A percentile compares a stretch with the other conserved stretches of the same genome.
phyloP scores from a whole-genome alignment of 1,284 basidiomycete species.

The Pterulicium gracile region DNA sequence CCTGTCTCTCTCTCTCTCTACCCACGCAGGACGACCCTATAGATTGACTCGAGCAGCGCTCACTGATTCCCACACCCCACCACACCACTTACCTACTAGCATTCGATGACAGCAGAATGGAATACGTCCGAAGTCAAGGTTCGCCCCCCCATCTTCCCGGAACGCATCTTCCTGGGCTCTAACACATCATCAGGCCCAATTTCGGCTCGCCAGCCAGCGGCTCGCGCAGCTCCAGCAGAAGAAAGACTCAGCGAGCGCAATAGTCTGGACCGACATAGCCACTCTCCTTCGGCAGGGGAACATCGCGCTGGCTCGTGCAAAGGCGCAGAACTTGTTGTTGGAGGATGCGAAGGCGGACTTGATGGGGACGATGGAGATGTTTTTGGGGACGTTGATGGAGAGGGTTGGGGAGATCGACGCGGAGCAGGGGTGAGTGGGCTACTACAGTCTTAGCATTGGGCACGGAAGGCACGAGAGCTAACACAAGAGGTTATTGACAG shows the following conservation, averaged over 20 bases:
- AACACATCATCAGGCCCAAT: constrained; percentile 34
- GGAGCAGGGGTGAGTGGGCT: constrained; percentile 24
- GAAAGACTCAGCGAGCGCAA: constrained; percentile 46
- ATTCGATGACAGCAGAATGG: constrained; percentile 21
- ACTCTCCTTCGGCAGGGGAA: constrained; percentile 51
- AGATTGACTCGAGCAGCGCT: no score
- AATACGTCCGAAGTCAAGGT: constrained; percentile 39
- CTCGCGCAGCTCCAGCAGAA: constrained; percentile 60
- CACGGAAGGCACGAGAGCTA: constrained; percentile 8
- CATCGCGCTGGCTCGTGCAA: constrained; percentile 49
- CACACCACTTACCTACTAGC: background rate
- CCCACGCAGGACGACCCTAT: no score
- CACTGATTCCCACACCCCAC: background rate
- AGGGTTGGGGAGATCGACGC: constrained; percentile 45
- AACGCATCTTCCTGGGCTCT: constrained; percentile 9
- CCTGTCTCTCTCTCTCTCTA: no score
- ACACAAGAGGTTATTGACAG: constrained; percentile 7
- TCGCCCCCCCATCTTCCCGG: constrained; percentile 12
- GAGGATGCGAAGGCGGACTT: constrained; percentile 54
- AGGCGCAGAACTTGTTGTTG: constrained; percentile 53
- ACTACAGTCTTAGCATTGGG: background rate
- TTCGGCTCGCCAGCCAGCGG: constrained; percentile 51
- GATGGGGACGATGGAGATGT: constrained; percentile 54
- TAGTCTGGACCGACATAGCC: constrained; percentile 56
- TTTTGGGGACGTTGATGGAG: constrained; percentile 49